These are phyloP conservation scores for Penicillium sp. DNA, from an alignment of 2,329 filamentous ascomycete species.

Conservation along the genomic window DNA sequence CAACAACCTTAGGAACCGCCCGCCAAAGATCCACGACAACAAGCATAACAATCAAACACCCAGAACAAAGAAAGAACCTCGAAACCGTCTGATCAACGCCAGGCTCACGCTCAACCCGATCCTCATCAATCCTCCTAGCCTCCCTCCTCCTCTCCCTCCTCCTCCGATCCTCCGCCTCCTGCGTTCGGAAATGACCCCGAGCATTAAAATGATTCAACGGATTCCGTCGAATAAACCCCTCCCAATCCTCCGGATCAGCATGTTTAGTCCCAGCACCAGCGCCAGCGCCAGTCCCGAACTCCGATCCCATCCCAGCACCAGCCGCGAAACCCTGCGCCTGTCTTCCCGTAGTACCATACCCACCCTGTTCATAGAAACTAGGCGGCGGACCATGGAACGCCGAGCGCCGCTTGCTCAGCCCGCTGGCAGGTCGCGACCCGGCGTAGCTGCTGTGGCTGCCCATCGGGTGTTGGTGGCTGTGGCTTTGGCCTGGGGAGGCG, in stretches of 20 bases:
- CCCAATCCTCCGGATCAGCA: slow-evolving; percentile 34
- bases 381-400: slow-evolving; percentile 84
- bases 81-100: slow-evolving; percentile 18
- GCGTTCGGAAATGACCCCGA: slow-evolving; percentile 69
- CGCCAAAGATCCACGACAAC: slow-evolving; percentile 15
- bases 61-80: slow-evolving; percentile 42
- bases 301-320: slow-evolving; percentile 23
- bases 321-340: slow-evolving; percentile 49
- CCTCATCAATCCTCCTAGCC: slow-evolving; percentile 33
- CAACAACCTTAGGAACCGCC: background rate
- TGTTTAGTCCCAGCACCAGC: background rate
- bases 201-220: slow-evolving; percentile 78
- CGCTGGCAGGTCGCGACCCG: slow-evolving; percentile 70
- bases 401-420: slow-evolving; percentile 72
- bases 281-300: background rate
- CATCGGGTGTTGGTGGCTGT: slow-evolving; percentile 34
- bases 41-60: slow-evolving; percentile 39
- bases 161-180: slow-evolving; percentile 61
- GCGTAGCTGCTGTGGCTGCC: slow-evolving; percentile 59
- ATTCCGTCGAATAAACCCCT: slow-evolving; percentile 44
- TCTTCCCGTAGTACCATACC: slow-evolving; percentile 67
- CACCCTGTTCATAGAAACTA: slow-evolving; percentile 79
- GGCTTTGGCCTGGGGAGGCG: slow-evolving; percentile 28
- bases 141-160: slow-evolving; percentile 47
- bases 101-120: slow-evolving; percentile 10